phyloP scores from a whole-genome alignment of 305 asterid species.

The Fraxinus ornus region DNA sequence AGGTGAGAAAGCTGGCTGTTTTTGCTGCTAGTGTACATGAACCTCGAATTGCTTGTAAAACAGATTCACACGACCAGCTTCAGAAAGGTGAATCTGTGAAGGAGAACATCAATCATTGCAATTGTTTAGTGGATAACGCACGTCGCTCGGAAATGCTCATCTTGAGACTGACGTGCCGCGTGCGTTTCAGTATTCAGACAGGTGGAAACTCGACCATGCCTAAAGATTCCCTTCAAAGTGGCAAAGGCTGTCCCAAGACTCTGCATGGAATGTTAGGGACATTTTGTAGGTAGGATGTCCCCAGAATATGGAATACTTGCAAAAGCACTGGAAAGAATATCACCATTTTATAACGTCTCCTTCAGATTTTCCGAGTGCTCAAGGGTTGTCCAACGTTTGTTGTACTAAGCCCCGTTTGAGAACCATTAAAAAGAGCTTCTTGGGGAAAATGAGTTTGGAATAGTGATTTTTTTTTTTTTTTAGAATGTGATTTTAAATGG shows the following conservation, averaged over 20 bases:
- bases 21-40: slow-evolving; percentile 48
- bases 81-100: slow-evolving; percentile 15
- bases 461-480: too few relatives aligned
- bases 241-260: slow-evolving; percentile 20
- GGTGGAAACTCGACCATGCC: not conserved
- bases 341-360: slow-evolving; percentile 41
- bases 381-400: not conserved
- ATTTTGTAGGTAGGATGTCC: slow-evolving; percentile 75
- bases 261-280: slow-evolving; percentile 65
- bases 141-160: slow-evolving; percentile 7
- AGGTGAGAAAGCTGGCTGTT: slow-evolving; percentile 67
- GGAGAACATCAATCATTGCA: not conserved
- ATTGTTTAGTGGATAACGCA: slow-evolving; percentile 18
- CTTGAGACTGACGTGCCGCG: not conserved
- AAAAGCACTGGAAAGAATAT: slow-evolving; percentile 58
- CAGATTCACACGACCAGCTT: slow-evolving; percentile 7
- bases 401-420: not conserved
- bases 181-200: not conserved
- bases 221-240: slow-evolving; percentile 15
- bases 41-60: slow-evolving; percentile 18
- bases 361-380: slow-evolving; percentile 43
- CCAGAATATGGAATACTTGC: slow-evolving; percentile 55
- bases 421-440: too few relatives aligned
- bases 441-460: too few relatives aligned
- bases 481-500: too few relatives aligned